Percentiles rank a stretch among this genome's conserved stretches.
Conservation (phyloP, 2,329 filamentous ascomycete species). For the Talaromyces sp. region DNA sequence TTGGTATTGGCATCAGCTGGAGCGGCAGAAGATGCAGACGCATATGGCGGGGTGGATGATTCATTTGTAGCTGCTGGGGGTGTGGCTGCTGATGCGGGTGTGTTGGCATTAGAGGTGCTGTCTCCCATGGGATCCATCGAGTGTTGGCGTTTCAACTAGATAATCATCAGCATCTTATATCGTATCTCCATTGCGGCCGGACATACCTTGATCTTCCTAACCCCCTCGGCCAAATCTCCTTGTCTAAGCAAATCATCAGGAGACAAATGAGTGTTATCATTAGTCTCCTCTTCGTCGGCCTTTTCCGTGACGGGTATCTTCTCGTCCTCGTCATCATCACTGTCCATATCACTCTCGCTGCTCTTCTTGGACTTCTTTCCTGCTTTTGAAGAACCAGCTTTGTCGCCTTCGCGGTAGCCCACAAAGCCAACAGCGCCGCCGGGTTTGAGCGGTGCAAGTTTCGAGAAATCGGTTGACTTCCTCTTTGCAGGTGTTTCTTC, state of each 20-base stretch:
- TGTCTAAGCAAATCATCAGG: constrained; percentile 59
- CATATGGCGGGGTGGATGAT: constrained; percentile 34
- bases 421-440: constrained; percentile 88
- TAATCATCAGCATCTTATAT: constrained; percentile 11
- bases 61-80: constrained; percentile 32
- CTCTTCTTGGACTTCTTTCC: constrained; percentile 60
- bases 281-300: constrained; percentile 57
- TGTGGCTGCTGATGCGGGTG: constrained; percentile 36
- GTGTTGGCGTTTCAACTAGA: constrained; percentile 62
- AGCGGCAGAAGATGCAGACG: constrained; percentile 16
- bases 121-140: constrained; percentile 53
- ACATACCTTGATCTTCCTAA: constrained; percentile 63
- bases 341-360: constrained; percentile 66
- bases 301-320: constrained; percentile 56
- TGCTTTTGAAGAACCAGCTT: constrained; percentile 46
- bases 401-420: constrained; percentile 71
- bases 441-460: constrained; percentile 75
- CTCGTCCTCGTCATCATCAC: constrained; percentile 61
- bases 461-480: constrained; percentile 82
- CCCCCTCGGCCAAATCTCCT: constrained; percentile 60
- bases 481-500: constrained; percentile 60
- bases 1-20: neutral
- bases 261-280: constrained; percentile 50
- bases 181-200: neutral
- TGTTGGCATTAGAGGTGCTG: constrained; percentile 40